Evolutionary conservation across 352 stramenopile genomes (phyloP).

Genomic region (Hyaloperonospora arabidopsidis): DNA sequence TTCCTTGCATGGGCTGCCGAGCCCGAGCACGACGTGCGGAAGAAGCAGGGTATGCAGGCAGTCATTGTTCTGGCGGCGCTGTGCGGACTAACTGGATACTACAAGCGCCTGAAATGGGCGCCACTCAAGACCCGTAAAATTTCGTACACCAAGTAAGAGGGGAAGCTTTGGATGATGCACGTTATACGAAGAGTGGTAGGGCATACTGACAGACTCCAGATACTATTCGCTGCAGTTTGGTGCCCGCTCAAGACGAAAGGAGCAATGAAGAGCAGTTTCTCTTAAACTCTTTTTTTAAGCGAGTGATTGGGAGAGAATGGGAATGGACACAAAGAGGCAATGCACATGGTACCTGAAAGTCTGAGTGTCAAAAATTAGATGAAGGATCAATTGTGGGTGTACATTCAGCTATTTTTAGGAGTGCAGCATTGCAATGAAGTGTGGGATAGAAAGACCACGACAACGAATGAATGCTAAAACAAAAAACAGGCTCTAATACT

Average conservation of each 20-base stretch:
- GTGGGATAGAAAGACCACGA: too few relatives aligned
- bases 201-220: conserved; percentile 5
- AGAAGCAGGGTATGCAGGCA: conserved; percentile 95
- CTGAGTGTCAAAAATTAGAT: too few relatives aligned
- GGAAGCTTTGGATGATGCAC: conserved; percentile 8
- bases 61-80: conserved; percentile 88
- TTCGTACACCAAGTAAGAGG: conserved; percentile 92
- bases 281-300: conserved; percentile 11
- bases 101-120: conserved; percentile 98
- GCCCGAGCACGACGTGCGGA: conserved; percentile 96
- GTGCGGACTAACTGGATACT: conserved; percentile 92
- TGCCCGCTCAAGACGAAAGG: conserved; percentile 13
- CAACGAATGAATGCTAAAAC: too few relatives aligned
- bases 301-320: conserved; percentile 7
- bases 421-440: too few relatives aligned
- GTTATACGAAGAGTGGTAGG: conserved; percentile 13
- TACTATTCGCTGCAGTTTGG: conserved; percentile 16
- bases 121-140: conserved; percentile 98
- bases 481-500: not conserved
- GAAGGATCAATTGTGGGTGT: too few relatives aligned
- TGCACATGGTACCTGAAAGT: conserved; percentile 8
- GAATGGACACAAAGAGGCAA: conserved; percentile 7
- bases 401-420: too few relatives aligned
- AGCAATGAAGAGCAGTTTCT: conserved; percentile 11
- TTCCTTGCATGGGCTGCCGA: conserved; percentile 97